Evolutionary conservation across 2,329 filamentous ascomycete genomes (phyloP).

Genomic region (Ceratocystis ficicola): DNA sequence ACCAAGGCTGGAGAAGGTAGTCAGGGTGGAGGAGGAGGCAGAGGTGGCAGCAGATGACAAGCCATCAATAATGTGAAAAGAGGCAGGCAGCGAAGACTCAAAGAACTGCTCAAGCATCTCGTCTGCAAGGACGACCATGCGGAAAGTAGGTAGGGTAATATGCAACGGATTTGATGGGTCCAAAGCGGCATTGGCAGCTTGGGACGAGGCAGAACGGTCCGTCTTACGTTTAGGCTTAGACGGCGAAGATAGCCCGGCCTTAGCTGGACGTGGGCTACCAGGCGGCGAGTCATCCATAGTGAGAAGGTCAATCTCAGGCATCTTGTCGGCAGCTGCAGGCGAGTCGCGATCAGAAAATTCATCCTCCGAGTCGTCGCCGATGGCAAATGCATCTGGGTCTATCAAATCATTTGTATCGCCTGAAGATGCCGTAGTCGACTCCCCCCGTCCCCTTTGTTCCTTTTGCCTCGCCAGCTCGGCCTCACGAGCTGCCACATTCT

Average conservation of each 20-base stretch:
- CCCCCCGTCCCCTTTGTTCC: background rate
- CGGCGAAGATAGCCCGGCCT: constrained; percentile 24
- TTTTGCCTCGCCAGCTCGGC: background rate
- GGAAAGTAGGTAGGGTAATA: constrained; percentile 93
- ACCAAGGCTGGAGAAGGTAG: constrained; percentile 68
- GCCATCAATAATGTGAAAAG: constrained; percentile 73
- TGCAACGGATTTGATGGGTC: constrained; percentile 88
- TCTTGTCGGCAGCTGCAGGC: background rate
- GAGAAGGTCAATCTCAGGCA: constrained; percentile 44
- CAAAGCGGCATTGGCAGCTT: constrained; percentile 76
- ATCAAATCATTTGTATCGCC: constrained; percentile 22
- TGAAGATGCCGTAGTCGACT: constrained; percentile 1
- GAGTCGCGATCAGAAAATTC: constrained; percentile 35
- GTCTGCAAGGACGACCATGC: constrained; percentile 95
- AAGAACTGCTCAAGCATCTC: constrained; percentile 95
- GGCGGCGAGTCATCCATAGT: constrained; percentile 37
- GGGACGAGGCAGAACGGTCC: constrained; percentile 53
- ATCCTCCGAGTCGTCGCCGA: constrained; percentile 60
- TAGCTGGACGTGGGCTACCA: constrained; percentile 27
- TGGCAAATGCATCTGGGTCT: constrained; percentile 50
- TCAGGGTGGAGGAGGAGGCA: constrained; percentile 50
- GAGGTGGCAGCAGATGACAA: constrained; percentile 30
- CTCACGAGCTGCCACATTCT: constrained; percentile 38
- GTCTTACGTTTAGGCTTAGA: constrained; percentile 24
- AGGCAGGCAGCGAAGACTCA: constrained; percentile 85